Evolutionary conservation across 192 early-diverging fungal species (phyloP).

Genomic region (Coemansia sp.): DNA sequence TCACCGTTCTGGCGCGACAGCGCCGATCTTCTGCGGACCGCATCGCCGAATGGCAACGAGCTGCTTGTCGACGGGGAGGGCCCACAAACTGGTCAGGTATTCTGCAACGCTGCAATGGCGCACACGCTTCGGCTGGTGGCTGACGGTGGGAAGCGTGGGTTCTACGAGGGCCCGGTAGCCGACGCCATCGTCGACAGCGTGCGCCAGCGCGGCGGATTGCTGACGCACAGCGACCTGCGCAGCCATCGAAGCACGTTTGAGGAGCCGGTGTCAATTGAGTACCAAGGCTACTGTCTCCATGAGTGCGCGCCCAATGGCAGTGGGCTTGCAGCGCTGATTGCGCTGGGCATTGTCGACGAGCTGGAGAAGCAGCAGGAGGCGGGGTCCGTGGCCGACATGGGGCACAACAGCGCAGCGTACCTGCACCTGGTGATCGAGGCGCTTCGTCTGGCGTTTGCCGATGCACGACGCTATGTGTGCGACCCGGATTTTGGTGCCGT

Average conservation of each 20-base stretch:
- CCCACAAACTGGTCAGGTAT: slow-evolving; percentile 63
- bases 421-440: slow-evolving; percentile 69
- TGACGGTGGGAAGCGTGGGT: slow-evolving; percentile 60
- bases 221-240: slow-evolving; percentile 67
- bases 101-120: slow-evolving; percentile 61
- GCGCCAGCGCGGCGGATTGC: slow-evolving; percentile 56
- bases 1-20: slow-evolving; percentile 47
- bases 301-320: slow-evolving; percentile 80
- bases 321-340: slow-evolving; percentile 70
- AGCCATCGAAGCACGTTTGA: slow-evolving; percentile 55
- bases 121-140: slow-evolving; percentile 35
- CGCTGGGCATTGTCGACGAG: slow-evolving; percentile 64
- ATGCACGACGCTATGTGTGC: slow-evolving; percentile 63
- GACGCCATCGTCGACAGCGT: slow-evolving; percentile 63
- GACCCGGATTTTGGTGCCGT: slow-evolving; percentile 60
- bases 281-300: slow-evolving; percentile 59
- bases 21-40: slow-evolving; percentile 8
- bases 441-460: slow-evolving; percentile 76
- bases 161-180: slow-evolving; percentile 69
- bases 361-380: slow-evolving; percentile 50
- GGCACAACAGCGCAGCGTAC: slow-evolving; percentile 62
- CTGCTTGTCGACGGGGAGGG: slow-evolving; percentile 53
- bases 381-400: slow-evolving; percentile 42
- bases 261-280: slow-evolving; percentile 65
- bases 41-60: slow-evolving; percentile 44